Percentiles rank a stretch among this genome's conserved stretches.
Conservation (phyloP, 2,329 filamentous ascomycete genomes). For the Alternaria gaisen region DNA sequence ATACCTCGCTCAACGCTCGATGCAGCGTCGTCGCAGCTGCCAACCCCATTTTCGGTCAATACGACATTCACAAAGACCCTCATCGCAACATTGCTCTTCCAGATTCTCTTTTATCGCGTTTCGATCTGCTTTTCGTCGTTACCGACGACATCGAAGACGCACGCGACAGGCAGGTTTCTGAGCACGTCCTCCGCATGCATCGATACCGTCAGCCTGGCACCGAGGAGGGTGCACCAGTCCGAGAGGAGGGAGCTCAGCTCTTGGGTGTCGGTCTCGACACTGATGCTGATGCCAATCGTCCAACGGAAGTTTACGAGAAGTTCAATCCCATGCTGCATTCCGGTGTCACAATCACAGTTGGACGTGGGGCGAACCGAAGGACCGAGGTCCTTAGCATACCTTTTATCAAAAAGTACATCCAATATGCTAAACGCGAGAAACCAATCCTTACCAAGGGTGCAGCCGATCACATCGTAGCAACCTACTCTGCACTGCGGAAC, state of each 20-base stretch:
- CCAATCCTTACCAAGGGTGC: slow-evolving; percentile 90
- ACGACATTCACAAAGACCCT: slow-evolving; percentile 97
- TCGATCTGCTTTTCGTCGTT: slow-evolving; percentile 96
- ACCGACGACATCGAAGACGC: slow-evolving; percentile 98
- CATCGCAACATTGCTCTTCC: slow-evolving; percentile 98
- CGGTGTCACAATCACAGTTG: slow-evolving; percentile 80
- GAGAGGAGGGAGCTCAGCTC: slow-evolving; percentile 84
- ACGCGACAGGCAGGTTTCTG: slow-evolving; percentile 87
- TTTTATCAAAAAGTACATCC: slow-evolving; percentile 99
- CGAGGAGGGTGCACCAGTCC: slow-evolving; percentile 92
- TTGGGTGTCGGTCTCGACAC: slow-evolving; percentile 87
- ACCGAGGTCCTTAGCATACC: slow-evolving; percentile 92
- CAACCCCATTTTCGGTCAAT: slow-evolving; percentile 97
- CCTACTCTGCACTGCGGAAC: slow-evolving; percentile 92
- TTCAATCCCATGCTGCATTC: slow-evolving; percentile 96
- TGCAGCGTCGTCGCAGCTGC: slow-evolving; percentile 97
- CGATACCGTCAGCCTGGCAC: slow-evolving; percentile 90
- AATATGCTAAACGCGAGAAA: slow-evolving; percentile 94
- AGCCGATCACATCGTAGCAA: slow-evolving; percentile 87
- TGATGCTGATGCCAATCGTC: slow-evolving; percentile 75
- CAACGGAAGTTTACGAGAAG: slow-evolving; percentile 93
- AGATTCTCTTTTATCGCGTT: slow-evolving; percentile 95
- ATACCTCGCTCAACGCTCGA: slow-evolving; percentile 94
- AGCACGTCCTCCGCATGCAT: slow-evolving; percentile 98
- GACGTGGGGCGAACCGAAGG: slow-evolving; percentile 76